phyloP scores from a whole-genome alignment of 2,329 filamentous ascomycete genomes.

The Aspergillus jensenii region DNA sequence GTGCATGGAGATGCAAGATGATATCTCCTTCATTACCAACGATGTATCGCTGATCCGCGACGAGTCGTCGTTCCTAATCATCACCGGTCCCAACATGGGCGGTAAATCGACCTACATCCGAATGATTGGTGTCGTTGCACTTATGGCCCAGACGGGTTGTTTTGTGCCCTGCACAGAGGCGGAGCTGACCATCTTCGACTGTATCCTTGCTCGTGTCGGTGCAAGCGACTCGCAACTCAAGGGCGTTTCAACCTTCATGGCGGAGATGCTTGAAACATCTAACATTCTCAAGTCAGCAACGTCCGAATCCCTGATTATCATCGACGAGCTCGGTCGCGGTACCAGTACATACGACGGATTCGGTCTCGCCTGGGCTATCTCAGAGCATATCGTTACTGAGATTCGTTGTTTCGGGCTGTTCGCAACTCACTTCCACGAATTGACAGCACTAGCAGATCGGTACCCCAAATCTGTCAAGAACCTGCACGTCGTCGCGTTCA shows the following conservation, averaged over 20 bases:
- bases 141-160: constrained; percentile 96
- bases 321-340: constrained; percentile 93
- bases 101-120: constrained; percentile 98
- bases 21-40: constrained; percentile 98
- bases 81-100: constrained; percentile 98
- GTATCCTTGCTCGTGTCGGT: constrained; percentile 91
- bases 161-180: constrained; percentile 92
- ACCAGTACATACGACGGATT: constrained; percentile 99
- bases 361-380: constrained; percentile 98
- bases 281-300: constrained; percentile 98
- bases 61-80: constrained; percentile 87
- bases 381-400: constrained; percentile 92
- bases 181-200: constrained; percentile 93
- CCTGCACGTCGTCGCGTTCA: constrained; percentile 93
- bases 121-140: constrained; percentile 91
- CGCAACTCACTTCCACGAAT: constrained; percentile 96
- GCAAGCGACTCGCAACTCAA: constrained; percentile 96
- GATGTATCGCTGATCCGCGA: constrained; percentile 80
- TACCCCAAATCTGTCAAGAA: constrained; percentile 82
- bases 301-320: constrained; percentile 93
- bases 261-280: constrained; percentile 97
- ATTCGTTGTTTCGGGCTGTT: constrained; percentile 95
- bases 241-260: constrained; percentile 98
- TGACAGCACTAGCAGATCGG: constrained; percentile 84
- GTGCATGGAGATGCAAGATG: constrained; percentile 98